A percentile compares a stretch with the other conserved stretches of the same genome.
Conservation (phyloP, 2,329 filamentous ascomycete genomes). For the Cordyceps javanica region DNA sequence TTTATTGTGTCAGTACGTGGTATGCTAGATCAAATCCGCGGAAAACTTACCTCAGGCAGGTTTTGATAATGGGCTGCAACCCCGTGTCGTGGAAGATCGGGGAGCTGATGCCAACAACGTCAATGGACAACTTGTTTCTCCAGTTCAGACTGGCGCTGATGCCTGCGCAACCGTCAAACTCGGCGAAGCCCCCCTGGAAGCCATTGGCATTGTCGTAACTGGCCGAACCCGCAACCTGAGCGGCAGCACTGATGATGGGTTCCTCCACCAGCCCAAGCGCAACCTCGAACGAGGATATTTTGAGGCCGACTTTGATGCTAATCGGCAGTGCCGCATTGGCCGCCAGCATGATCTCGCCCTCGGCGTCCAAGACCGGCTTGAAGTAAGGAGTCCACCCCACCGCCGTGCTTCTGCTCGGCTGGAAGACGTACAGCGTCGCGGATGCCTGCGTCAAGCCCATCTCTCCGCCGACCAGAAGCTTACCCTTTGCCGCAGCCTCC, state of each 20-base stretch:
- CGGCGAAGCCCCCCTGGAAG: conserved; percentile 18
- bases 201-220: conserved; percentile 6
- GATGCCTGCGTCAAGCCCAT: conserved; percentile 23
- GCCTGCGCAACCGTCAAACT: conserved; percentile 21
- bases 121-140: conserved; percentile 22
- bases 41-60: conserved; percentile 21
- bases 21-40: not conserved
- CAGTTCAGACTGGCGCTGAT: conserved; percentile 23
- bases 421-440: conserved; percentile 20
- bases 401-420: conserved; percentile 16
- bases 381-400: conserved; percentile 24
- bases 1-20: not conserved
- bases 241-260: conserved; percentile 22
- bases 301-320: conserved; percentile 20
- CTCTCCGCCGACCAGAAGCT: conserved; percentile 25
- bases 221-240: conserved; percentile 17
- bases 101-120: conserved; percentile 15
- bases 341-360: conserved; percentile 21
- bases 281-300: conserved; percentile 18
- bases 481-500: conserved; percentile 20
- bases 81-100: conserved; percentile 19
- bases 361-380: conserved; percentile 23
- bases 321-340: conserved; percentile 25
- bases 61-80: conserved; percentile 16
- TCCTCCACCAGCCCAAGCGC: conserved; percentile 21